Percentiles rank a stretch among this genome's conserved stretches.
phyloP scores from a whole-genome alignment of 305 asterid genomes.

The Fraxinus platypoda region DNA sequence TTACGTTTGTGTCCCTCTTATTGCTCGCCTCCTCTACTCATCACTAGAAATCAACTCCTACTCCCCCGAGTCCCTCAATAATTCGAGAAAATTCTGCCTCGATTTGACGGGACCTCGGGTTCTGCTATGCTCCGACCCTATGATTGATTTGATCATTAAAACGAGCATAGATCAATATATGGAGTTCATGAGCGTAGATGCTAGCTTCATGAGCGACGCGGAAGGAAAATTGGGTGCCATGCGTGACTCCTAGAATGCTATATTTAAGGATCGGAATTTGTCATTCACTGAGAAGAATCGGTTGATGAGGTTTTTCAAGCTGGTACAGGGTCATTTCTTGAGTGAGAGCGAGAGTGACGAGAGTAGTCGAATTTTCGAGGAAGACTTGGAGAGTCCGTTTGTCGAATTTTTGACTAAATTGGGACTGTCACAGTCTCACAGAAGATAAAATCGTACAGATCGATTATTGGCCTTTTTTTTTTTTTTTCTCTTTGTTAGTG shows the following conservation, averaged over 20 bases:
- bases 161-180: constrained; percentile 75
- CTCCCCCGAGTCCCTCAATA: constrained; percentile 47
- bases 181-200: constrained; percentile 81
- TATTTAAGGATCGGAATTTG: constrained; percentile 60
- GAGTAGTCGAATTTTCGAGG: constrained; percentile 45
- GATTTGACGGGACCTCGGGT: constrained; percentile 78
- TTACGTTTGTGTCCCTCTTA: constrained; percentile 34
- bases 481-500: constrained; percentile 35
- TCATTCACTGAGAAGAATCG: constrained; percentile 68
- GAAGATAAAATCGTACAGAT: constrained; percentile 79
- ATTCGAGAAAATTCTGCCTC: constrained; percentile 51
- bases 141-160: constrained; percentile 59
- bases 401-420: constrained; percentile 57
- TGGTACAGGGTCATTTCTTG: constrained; percentile 62
- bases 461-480: constrained; percentile 32
- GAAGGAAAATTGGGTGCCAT: constrained; percentile 57
- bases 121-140: constrained; percentile 63
- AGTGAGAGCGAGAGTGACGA: constrained; percentile 31
- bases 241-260: constrained; percentile 81
- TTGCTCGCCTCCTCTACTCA: constrained; percentile 53
- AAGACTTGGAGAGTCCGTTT: constrained; percentile 81
- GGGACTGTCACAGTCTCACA: constrained; percentile 68
- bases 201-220: constrained; percentile 50
- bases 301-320: constrained; percentile 82
- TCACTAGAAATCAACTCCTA: constrained; percentile 44